Percentiles rank a stretch among this genome's conserved stretches.
Evolutionary conservation across 148 eudicot genomes (phyloP).

Genomic region (Nepenthes mirabilis): DNA sequence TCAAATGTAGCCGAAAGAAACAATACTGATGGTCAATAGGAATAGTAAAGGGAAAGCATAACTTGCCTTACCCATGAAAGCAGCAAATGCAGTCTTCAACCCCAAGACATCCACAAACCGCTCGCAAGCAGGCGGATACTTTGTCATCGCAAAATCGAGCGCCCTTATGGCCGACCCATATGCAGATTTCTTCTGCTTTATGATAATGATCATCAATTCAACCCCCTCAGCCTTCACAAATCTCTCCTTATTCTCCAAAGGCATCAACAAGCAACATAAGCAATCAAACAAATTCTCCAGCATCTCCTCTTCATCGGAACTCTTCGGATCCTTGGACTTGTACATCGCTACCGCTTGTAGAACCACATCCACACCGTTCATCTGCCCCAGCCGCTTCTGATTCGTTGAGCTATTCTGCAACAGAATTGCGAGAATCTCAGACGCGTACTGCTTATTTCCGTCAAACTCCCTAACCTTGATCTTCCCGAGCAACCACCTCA

Average conservation of each 20-base stretch:
- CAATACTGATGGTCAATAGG: no score
- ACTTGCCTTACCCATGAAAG: slow-evolving; percentile 99
- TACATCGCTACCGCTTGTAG: slow-evolving; percentile 94
- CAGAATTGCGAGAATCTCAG: slow-evolving; percentile 92
- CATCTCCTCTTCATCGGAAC: slow-evolving; percentile 95
- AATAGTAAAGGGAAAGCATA: slow-evolving; percentile 9
- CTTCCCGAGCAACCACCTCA: slow-evolving; percentile 81
- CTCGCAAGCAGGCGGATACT: slow-evolving; percentile 93
- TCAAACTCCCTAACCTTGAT: slow-evolving; percentile 89
- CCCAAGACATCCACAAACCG: slow-evolving; percentile 98
- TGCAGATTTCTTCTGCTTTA: slow-evolving; percentile 94
- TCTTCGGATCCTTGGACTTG: slow-evolving; percentile 85
- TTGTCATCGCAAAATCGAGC: slow-evolving; percentile 92
- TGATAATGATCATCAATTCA: slow-evolving; percentile 93
- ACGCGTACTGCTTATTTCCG: slow-evolving; percentile 88
- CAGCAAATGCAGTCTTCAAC: slow-evolving; percentile 91
- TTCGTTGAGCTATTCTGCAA: slow-evolving; percentile 75
- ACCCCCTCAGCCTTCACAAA: slow-evolving; percentile 95
- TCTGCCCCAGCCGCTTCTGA: slow-evolving; percentile 84
- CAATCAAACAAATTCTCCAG: slow-evolving; percentile 96
- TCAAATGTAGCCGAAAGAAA: no score
- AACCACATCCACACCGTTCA: slow-evolving; percentile 92
- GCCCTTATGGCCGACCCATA: slow-evolving; percentile 93
- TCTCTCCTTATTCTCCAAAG: slow-evolving; percentile 94
- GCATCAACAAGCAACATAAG: slow-evolving; percentile 96